Conservation (phyloP, 1,284 basidiomycete species). For the Rhodotorula sp. region DNA sequence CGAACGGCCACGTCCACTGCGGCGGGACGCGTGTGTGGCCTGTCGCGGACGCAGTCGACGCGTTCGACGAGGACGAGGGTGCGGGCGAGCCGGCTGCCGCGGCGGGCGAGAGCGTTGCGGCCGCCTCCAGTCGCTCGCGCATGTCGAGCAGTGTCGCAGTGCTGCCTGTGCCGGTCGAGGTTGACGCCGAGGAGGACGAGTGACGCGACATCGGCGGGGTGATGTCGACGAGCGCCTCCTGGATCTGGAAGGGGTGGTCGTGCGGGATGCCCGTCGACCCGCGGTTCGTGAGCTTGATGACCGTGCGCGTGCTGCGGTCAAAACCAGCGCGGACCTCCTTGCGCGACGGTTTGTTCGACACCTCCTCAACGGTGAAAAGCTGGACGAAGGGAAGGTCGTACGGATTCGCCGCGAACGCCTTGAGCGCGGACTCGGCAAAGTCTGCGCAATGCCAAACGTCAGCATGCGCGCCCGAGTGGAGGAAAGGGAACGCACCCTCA, state of each 20-base stretch:
- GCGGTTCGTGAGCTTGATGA: constrained; percentile 22
- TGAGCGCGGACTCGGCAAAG: constrained; percentile 28
- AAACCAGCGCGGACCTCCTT: constrained; percentile 23
- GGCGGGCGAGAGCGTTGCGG: not conserved
- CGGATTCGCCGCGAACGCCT: constrained; percentile 33
- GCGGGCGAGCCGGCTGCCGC: not conserved
- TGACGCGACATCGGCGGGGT: constrained; percentile 24
- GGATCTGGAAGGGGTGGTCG: constrained; percentile 32
- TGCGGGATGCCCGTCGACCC: constrained; percentile 30
- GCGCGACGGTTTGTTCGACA: constrained; percentile 19
- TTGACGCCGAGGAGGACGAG: constrained; percentile 30
- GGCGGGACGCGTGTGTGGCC: not conserved
- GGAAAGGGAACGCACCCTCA: constrained; percentile 7
- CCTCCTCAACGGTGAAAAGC: constrained; percentile 39
- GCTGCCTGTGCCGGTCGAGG: constrained; percentile 22
- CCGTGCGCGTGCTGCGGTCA: constrained; percentile 11
- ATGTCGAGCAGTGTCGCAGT: constrained; percentile 27
- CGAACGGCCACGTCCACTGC: constrained; percentile 35
- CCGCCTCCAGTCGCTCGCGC: constrained; percentile 19
- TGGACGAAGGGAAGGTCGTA: constrained; percentile 43
- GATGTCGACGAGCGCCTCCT: constrained; percentile 32
- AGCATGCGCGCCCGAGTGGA: not conserved
- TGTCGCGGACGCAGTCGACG: not conserved
- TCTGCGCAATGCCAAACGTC: constrained; percentile 1
- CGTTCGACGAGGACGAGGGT: not conserved